Base-by-base conservation (phyloP, 306 rosid genomes). In the Crotalaria pallida region DNA sequence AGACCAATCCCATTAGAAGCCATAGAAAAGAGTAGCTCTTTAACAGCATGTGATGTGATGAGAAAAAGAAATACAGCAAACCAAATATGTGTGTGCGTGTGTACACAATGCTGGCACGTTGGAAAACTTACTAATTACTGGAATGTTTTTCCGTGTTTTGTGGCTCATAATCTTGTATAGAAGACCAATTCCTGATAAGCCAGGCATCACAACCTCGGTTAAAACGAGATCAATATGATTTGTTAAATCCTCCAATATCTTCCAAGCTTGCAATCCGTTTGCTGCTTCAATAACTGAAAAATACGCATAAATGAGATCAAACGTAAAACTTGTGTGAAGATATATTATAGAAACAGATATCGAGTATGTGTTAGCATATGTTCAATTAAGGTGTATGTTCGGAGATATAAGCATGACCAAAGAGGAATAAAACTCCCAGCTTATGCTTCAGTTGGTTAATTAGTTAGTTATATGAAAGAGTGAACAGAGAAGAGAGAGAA, bases 181-280 rank as follows among this genome's bases (percentile, higher is more conserved):
- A 70, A 93, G 97, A 60, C 90, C 87, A 73, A 93, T 79, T 75
- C 98, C 98, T 22, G 98, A 85, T 31, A 90, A 58, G 58, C 88
- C 77, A 13, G 98, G 97, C 92, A 93, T 87, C 76, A 87, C 92
- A 51, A 90, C 92, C 84, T 93, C 98, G 24, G 97, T 93, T 79
- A 93, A 79, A 17, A 93, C 72, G 29, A 93, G 79, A 88, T 93
- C 98, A 64, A 90, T 78, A 69, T 90, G 92, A 83, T 80, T 93
- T 64, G 92, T 78, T 78, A 86, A 78, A 83, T 93, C 90, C 71
- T 84, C 92, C 79, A 93, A 85, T 45, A 93, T 65, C 84, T 88
- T 93, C 98, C 98, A 93, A 50, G 98, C 98, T 65, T 87, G 96
- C 75, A 89, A 63, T 74, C 90, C 98, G 21, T 89, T 88, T 69